Evolutionary conservation across 2,329 filamentous ascomycete genomes (phyloP), one percentile per base, ranked within the genome.

Genomic region (Hymenoscyphus linearis): DNA sequence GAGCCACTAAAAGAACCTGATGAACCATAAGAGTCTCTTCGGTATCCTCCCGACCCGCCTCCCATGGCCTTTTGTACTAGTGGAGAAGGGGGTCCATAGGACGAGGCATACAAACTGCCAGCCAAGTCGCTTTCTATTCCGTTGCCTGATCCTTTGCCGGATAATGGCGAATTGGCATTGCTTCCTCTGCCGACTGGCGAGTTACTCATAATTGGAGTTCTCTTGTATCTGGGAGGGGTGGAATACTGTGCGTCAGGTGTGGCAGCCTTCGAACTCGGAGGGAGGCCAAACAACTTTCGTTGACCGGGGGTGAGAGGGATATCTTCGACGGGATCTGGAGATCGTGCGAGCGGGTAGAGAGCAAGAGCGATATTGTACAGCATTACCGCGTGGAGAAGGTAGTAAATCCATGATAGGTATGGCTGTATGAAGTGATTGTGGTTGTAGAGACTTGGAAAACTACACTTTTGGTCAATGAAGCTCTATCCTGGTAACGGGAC

Each of bases 271-370:
- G 82, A 80, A 62, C 81, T 84, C 2, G 91, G 87, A 44, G 88
- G 83, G 3, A 99, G 84, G 55, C 92, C 93, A 57, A 99, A 85
- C 14, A 96, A 83, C 65, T 87, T 82, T 64, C 93, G 89, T 78
- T 98, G 95, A 13, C 87, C 86, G n/a, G 90, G 87, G 0, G 93
- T 97, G 67, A 99, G 83, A 64, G 93, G 86, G 57, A 99, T 96
- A 74, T 99, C 95, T 74, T 86, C 80, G 65, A 97, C 82, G 65
- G 92, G 83, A 74, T 98, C 95, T 67, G 81, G 81, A 52, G 82
- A 80, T 65, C 87, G 84, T 69, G 91, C 76, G 13, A 96, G 82
- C 2, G 93, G 95, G 53, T 85, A 78, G 61, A 90, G 77, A 40
- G 91, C 89, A 59, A 87, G 70, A 64, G 78, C 72, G 58, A 96